phyloP scores from a whole-genome alignment of 768 basidiomycete species.

The Neoboletus brunneissimus region DNA sequence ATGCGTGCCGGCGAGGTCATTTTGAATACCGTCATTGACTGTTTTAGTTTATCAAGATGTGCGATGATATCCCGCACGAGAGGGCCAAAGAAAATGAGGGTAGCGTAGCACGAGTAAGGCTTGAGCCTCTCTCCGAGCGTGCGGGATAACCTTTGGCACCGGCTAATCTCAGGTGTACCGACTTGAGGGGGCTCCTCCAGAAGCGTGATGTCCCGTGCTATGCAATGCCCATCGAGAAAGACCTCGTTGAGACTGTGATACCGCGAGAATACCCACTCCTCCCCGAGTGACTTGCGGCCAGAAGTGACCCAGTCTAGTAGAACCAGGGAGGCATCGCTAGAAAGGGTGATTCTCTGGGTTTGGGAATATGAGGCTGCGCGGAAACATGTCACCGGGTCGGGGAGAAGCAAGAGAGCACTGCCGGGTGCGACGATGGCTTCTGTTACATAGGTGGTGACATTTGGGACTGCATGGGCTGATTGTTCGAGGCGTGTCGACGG shows the following conservation, averaged over 20 bases:
- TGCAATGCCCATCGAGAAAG: slow-evolving; percentile 55
- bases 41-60: slow-evolving; percentile 49
- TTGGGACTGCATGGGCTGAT: slow-evolving; percentile 3
- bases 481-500: slow-evolving; percentile 41
- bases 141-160: slow-evolving; percentile 36
- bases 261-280: slow-evolving; percentile 85
- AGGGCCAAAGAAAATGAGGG: slow-evolving; percentile 76
- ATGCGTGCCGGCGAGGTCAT: slow-evolving; percentile 50
- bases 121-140: slow-evolving; percentile 58
- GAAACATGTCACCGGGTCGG: slow-evolving; percentile 94
- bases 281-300: slow-evolving; percentile 77
- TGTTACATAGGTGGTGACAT: slow-evolving; percentile 60
- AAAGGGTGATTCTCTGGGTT: slow-evolving; percentile 72
- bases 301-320: slow-evolving; percentile 92
- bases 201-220: slow-evolving; percentile 76
- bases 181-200: slow-evolving; percentile 49
- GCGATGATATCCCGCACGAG: slow-evolving; percentile 45
- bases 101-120: slow-evolving; percentile 91
- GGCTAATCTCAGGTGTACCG: slow-evolving; percentile 8
- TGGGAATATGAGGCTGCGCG: slow-evolving; percentile 80
- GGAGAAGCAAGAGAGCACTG: slow-evolving; percentile 74
- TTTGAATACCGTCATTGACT: slow-evolving; percentile 62
- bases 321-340: slow-evolving; percentile 57
- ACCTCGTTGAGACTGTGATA: slow-evolving; percentile 89
- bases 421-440: slow-evolving; percentile 50